Base-by-base conservation (phyloP, 164 flowering plant genomes). In the Brasenia schreberi region DNA sequence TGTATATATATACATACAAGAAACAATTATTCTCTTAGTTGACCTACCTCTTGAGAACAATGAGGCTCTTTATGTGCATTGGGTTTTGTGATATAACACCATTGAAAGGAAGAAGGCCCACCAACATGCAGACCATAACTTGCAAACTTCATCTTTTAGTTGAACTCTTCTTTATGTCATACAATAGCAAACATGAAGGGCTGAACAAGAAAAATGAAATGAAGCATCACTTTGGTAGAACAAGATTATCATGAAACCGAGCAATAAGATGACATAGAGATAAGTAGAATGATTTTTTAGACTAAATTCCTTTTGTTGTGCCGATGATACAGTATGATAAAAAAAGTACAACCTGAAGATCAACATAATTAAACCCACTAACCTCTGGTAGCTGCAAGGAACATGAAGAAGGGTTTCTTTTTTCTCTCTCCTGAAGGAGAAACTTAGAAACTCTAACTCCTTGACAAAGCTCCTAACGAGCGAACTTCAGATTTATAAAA, bases 21-120 rank as follows among this genome's bases (percentile, higher is more conserved):
- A 6, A 45, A 12, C 27, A 23, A 23, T 2, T 23, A 23, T 23
- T 23, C 27, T 23, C 27, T 23, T 23, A 23, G 2, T 73, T 19
- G 17, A 79, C 84, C 84, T 79, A 83, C 70, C 69, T 77, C 68
- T 74, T 83, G 33, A 83, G 84, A 72, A 78, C 79, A 39, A 83
- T 79, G 62, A 83, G 80, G 70, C 84, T 83, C 73, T 79, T 83
- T 5, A 84, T 81, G 75, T 83, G 86, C 86, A 81, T 83, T 44
- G 86, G 87, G 58, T 84, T 78, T 53, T 83, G 87, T 62, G 87
- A 84, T 43, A 83, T 78, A 33, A 83, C 87, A 10, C 87, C 85
- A 68, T 83, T 83, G 44, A 81, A 67, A 59, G 85, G 87, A 68
- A 83, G 85, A 19, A 83, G 69, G 23, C 87, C 87, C 43, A 83